phyloP scores from a whole-genome alignment of 1,284 basidiomycete species.

The Cryptococcus sp. region DNA sequence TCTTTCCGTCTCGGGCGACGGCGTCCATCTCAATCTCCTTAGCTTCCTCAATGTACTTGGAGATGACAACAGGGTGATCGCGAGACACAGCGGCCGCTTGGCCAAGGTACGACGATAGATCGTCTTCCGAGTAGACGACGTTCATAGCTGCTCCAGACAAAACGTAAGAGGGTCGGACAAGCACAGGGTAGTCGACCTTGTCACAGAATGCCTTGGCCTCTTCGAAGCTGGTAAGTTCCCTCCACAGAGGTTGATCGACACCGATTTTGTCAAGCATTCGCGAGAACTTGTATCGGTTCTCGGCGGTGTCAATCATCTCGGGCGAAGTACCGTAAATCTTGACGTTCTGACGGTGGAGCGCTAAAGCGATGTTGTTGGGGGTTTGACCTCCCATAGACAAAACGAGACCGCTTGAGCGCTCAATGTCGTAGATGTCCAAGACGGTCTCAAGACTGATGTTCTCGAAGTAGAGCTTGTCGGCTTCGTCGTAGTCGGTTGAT shows the following conservation, averaged over 20 bases:
- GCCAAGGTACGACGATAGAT: conserved; percentile 86
- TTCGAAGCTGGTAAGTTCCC: conserved; percentile 88
- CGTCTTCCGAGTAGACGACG: conserved; percentile 90
- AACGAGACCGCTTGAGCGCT: conserved; percentile 87
- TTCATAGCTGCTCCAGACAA: conserved; percentile 99
- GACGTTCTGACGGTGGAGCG: conserved; percentile 91
- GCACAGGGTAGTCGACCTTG: conserved; percentile 89
- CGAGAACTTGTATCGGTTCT: conserved; percentile 99
- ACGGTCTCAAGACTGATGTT: conserved; percentile 97
- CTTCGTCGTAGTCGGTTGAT: conserved; percentile 98
- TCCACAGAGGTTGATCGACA: conserved; percentile 97
- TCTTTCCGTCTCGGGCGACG: conserved; percentile 92
- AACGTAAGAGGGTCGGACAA: conserved; percentile 97
- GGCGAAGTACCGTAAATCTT: conserved; percentile 98
- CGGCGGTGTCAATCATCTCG: conserved; percentile 99
- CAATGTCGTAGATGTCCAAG: conserved; percentile 93
- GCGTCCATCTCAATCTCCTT: conserved; percentile 99
- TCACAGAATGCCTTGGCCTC: conserved; percentile 87
- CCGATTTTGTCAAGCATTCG: conserved; percentile 95
- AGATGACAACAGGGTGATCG: conserved; percentile 97
- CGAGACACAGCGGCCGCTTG: conserved; percentile 97
- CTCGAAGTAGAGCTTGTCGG: conserved; percentile 97
- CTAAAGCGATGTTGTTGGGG: conserved; percentile 96
- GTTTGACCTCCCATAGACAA: conserved; percentile 98
- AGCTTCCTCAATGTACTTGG: conserved; percentile 98